Base-by-base conservation (phyloP, 495 filamentous ascomycete species). In the Filosporella fistucella region DNA sequence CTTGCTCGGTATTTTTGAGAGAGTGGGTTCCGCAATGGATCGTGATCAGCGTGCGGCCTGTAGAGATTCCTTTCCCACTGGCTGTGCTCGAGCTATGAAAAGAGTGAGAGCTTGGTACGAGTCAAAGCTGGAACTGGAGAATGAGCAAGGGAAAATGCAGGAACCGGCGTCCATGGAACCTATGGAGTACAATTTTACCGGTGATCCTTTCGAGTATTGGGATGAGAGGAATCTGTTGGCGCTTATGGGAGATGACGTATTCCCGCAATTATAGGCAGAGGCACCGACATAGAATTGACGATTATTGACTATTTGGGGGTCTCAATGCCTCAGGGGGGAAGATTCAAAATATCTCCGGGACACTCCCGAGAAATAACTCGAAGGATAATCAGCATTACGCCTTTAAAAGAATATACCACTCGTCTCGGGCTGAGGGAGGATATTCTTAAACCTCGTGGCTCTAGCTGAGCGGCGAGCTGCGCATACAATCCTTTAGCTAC, bases 11-110 rank as follows among this genome's bases (percentile, higher is more conserved):
- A 49, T 41, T 12, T 51, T 54, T 23, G 37, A 41, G 4, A 14
- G 47, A n/a, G 55, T 33, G 11, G 55, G 55, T 6, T 24, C 21
- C 1, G n/a, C 24, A 12, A 47, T 57, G 9, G 55, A 57, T 29
- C 14, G 20, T 7, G 21, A 6, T 22, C 50, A 57, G 17, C 14
- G 12, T 12, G 11, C 12, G 8, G 34, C 35, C 13, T 32, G n/a
- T 7, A 29, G 18, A n/a, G 6, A 23, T 6, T 48, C 36, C 8
- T 51, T 57, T 13, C 22, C 40, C 11, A 47, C 45, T 0, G 33
- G 40, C 8, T 45, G 50, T 41, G 45, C 49, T 4, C 17, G 23
- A 25, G 46, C 41, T 34, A 47, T 57, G 46, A 25, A 21, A 18
- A 42, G 43, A 24, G 30, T 57, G 9, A 42, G 25, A 28, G 32